These are phyloP conservation scores for Pseudogymnoascus sp. DNA, from an alignment of 2,329 filamentous ascomycete genomes.

Conservation along the genomic window DNA sequence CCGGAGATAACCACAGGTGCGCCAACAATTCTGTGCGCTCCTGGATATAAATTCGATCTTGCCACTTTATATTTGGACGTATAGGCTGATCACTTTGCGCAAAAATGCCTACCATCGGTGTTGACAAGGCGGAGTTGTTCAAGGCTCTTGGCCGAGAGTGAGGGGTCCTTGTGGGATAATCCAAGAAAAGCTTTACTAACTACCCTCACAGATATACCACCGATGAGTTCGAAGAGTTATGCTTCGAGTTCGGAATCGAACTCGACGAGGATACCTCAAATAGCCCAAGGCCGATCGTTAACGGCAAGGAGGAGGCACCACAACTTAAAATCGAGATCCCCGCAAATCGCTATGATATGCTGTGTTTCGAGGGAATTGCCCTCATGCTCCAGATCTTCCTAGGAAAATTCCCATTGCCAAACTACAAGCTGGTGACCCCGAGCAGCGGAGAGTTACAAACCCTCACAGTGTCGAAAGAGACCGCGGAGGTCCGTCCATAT, in stretches of 20 bases:
- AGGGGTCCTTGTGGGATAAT: constrained; percentile 33
- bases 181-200: constrained; percentile 20
- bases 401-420: constrained; percentile 65
- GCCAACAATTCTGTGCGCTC: constrained; percentile 26
- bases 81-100: constrained; percentile 14
- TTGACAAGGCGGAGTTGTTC: constrained; percentile 94
- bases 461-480: constrained; percentile 71
- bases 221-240: constrained; percentile 91
- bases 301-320: constrained; percentile 76
- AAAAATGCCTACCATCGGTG: constrained; percentile 90
- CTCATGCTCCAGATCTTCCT: constrained; percentile 95
- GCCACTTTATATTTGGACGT: background rate
- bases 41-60: background rate
- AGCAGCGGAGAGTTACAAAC: constrained; percentile 66
- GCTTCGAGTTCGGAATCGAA: constrained; percentile 95
- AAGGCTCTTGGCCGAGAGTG: constrained; percentile 85
- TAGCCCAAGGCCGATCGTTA: constrained; percentile 58
- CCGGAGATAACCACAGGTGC: constrained; percentile 7
- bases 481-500: constrained; percentile 72
- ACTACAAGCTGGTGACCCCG: constrained; percentile 69
- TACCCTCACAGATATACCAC: constrained; percentile 62
- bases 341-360: constrained; percentile 88
- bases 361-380: constrained; percentile 94
- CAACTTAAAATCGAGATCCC: constrained; percentile 98
- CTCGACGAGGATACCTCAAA: constrained; percentile 71